phyloP scores from a whole-genome alignment of 1,284 basidiomycete species.

The Ustilago shanxiensis region DNA sequence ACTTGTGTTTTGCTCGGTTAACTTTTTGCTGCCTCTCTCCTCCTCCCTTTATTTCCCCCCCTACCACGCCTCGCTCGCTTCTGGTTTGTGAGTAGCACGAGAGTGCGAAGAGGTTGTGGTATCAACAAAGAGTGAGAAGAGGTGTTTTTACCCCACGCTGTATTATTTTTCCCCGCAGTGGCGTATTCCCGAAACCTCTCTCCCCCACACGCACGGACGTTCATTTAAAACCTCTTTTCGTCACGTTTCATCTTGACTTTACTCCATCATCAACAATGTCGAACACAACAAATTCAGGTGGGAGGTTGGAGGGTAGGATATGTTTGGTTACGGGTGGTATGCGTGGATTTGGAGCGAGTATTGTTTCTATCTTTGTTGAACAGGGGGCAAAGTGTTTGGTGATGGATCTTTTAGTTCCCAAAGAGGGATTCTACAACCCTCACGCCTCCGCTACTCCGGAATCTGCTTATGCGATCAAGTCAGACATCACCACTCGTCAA shows the following conservation, averaged over 20 bases:
- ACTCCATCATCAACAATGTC: background rate
- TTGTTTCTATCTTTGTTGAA: slow-evolving; percentile 26
- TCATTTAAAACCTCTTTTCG: too few species aligned
- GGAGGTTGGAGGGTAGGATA: slow-evolving; percentile 2
- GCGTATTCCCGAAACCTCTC: background rate
- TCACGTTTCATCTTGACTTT: background rate
- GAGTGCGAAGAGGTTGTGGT: too few species aligned
- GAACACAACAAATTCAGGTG: background rate
- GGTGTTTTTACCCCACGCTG: too few species aligned
- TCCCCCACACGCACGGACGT: background rate
- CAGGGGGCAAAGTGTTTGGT: slow-evolving; percentile 24
- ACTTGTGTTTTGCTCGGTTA: too few species aligned
- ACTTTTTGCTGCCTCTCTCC: too few species aligned
- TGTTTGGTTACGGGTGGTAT: slow-evolving; percentile 36
- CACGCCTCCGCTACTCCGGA: background rate
- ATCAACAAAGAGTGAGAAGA: too few species aligned
- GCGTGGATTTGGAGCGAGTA: slow-evolving; percentile 35
- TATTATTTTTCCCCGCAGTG: background rate
- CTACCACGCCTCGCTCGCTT: too few species aligned
- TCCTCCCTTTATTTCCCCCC: too few species aligned
- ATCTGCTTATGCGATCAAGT: slow-evolving; percentile 17
- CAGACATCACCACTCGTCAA: slow-evolving; percentile 20
- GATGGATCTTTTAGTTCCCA: slow-evolving; percentile 19
- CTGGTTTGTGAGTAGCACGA: too few species aligned
- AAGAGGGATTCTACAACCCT: slow-evolving; percentile 16